Percentiles rank a stretch among this genome's conserved stretches.
phyloP scores from a whole-genome alignment of 352 stramenopile species.

The Globisporangium carolinianum region DNA sequence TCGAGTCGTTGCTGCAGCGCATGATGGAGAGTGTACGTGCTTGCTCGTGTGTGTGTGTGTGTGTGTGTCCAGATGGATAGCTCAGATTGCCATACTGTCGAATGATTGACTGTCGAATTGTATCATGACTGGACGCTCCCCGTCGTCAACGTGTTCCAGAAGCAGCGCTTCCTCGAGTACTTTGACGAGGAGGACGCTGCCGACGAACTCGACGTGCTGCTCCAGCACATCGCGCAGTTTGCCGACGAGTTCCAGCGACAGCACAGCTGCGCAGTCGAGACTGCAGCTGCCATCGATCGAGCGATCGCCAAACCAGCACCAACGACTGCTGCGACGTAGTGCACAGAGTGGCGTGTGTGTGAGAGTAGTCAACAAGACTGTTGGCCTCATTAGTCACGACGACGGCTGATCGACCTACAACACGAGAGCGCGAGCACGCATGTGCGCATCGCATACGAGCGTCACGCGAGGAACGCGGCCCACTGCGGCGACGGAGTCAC shows the following conservation, averaged over 20 bases:
- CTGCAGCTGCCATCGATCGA: neutral
- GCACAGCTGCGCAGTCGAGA: slow-evolving; percentile 33
- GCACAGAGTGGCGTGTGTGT: neutral
- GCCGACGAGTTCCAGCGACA: slow-evolving; percentile 48
- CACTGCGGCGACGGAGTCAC: slow-evolving; percentile 7
- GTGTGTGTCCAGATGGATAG: no score
- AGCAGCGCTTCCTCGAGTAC: slow-evolving; percentile 59
- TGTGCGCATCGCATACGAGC: no score
- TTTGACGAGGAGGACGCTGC: slow-evolving; percentile 68
- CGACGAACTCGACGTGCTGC: slow-evolving; percentile 58
- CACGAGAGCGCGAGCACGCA: no score
- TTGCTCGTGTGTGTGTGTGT: no score
- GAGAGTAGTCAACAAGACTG: no score
- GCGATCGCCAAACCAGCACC: neutral
- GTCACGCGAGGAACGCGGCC: slow-evolving; percentile 1
- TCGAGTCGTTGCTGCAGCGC: slow-evolving; percentile 38
- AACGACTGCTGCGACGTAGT: neutral
- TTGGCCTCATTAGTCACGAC: no score
- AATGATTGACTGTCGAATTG: no score
- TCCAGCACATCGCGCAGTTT: slow-evolving; percentile 61
- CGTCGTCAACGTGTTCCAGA: slow-evolving; percentile 18
- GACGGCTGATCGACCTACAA: no score
- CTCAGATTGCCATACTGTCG: no score
- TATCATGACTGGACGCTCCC: neutral
- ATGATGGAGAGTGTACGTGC: slow-evolving; percentile 39